Base-by-base conservation (phyloP, 2,329 filamentous ascomycete genomes). In the Clonostachys rhizophaga region DNA sequence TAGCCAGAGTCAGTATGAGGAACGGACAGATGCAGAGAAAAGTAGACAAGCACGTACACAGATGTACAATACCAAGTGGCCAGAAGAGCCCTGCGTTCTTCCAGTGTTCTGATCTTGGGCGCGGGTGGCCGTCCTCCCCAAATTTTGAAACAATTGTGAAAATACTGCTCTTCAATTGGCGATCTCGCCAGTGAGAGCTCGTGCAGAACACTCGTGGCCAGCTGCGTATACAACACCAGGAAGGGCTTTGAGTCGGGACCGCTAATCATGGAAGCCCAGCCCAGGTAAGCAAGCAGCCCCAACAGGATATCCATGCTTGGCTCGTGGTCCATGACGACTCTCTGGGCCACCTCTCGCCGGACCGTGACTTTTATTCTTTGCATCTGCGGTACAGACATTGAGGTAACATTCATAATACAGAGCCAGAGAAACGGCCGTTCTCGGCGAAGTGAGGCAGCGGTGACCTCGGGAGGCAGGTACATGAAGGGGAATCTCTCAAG, bases 271-370 rank as follows among this genome's bases (percentile, higher is more conserved):
- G 54, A 68, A 50, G 69, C 73, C 75, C 77, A 81, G 34, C 64
- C 61, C 18, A 70, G 62, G 46, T 62, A 72, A 45, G 52, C 64
- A 14, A 83, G 54, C 5, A 81, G 49, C 1, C 77, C 78, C 11
- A 76, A 63, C 3, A 83, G 60, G 11, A 81, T 51, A 51, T 83
- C 79, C 37, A 81, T 61, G 43, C 58, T 70, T 44, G 71, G 69
- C 47, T 79, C 75, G n/a, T 68, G 61, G 10, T 74, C 66, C 12
- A 78, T 49, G 7, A 81, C 54, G 24, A 78, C 60, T 47, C 67
- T 69, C n/a, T 70, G 63, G 0, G 73, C 67, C 13, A 79, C 45
- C 24, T 72, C 64, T 41, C 69, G 63, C 40, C 71, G 71, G 6
- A 75, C 60, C 16, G 62, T 65, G 3, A 68, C 67, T 35, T 64